phyloP scores from a whole-genome alignment of 441 rosid genomes.

The Aleurites moluccanus region DNA sequence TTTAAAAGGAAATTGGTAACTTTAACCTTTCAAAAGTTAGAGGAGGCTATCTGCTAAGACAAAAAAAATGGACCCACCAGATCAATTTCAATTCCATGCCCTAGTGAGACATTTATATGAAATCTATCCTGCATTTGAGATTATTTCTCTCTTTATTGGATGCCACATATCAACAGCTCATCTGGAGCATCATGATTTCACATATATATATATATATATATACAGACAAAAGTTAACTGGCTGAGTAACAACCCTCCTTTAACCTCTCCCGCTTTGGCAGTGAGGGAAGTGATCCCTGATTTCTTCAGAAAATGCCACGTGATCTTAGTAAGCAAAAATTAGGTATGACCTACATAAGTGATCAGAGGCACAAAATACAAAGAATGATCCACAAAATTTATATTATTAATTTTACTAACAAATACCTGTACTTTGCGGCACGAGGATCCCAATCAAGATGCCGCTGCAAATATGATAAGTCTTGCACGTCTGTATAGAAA shows the following conservation, averaged over 20 bases:
- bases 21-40: background rate
- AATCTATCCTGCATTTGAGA: background rate
- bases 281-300: background rate
- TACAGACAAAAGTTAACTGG: background rate
- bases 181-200: background rate
- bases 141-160: background rate
- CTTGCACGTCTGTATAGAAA: conserved; percentile 81
- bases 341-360: background rate
- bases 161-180: background rate
- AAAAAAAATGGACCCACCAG: background rate
- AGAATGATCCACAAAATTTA: background rate
- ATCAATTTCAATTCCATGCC: background rate
- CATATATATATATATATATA: background rate
- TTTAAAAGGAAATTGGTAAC: background rate
- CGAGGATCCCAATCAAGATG: conserved; percentile 73
- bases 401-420: background rate
- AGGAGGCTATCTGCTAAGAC: background rate
- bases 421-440: conserved; percentile 79
- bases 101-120: too few relatives aligned
- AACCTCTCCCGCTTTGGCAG: background rate
- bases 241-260: background rate
- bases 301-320: background rate
- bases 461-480: conserved; percentile 68
- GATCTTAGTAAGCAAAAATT: background rate
- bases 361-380: background rate